Evolutionary conservation across 345 rosid species (phyloP).

Genomic region (Trapa bicornis): DNA sequence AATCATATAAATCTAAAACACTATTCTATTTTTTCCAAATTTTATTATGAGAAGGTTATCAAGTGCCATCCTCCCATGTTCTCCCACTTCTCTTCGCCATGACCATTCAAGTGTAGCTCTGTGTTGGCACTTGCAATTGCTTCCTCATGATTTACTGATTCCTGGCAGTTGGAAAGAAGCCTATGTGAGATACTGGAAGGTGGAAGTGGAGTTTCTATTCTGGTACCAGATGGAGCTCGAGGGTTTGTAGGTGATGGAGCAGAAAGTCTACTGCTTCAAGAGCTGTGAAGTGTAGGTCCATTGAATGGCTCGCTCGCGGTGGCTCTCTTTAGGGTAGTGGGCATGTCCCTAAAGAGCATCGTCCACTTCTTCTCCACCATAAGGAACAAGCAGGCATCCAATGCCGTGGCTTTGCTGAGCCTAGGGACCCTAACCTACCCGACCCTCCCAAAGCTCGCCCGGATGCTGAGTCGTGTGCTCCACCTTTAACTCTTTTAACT

Average conservation of each 20-base stretch:
- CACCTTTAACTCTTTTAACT: no score
- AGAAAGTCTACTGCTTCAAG: conserved; percentile 10
- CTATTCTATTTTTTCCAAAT: no score
- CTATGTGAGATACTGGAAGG: conserved; percentile 30
- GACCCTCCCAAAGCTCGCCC: conserved; percentile 39
- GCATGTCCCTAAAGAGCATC: conserved; percentile 60
- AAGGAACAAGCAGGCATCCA: conserved; percentile 55
- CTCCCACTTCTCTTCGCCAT: no score
- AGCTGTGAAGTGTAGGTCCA: conserved; percentile 24
- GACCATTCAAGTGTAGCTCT: no score
- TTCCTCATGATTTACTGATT: no score
- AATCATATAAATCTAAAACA: no score
- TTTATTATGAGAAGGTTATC: conserved; percentile 25
- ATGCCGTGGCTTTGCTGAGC: conserved; percentile 70
- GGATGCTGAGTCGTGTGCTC: conserved; percentile 20
- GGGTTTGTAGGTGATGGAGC: conserved; percentile 14
- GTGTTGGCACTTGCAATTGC: no score
- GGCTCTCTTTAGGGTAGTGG: conserved; percentile 61
- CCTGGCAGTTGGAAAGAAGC: conserved; percentile 53
- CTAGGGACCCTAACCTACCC: conserved; percentile 71
- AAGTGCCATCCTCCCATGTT: background rate
- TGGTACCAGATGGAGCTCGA: conserved; percentile 48
- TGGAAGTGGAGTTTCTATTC: conserved; percentile 41
- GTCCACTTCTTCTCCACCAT: conserved; percentile 52
- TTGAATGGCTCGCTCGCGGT: conserved; percentile 62